These are phyloP conservation scores for Thermochaetoides thermophila DNA, from an alignment of 495 filamentous ascomycete species.

Conservation along the genomic window DNA sequence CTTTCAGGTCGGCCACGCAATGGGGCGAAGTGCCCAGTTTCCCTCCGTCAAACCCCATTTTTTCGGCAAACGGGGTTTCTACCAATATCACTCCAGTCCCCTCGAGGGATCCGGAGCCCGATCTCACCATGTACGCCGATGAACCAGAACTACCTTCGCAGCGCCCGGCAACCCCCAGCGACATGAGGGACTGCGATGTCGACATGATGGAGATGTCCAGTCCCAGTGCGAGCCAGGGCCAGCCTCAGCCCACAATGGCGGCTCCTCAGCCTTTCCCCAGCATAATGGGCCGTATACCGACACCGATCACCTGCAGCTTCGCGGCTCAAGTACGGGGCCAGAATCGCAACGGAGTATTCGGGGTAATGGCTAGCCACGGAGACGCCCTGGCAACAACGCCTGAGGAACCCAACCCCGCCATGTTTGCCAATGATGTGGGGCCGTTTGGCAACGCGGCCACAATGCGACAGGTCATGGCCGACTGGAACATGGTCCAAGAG, in stretches of 20 bases:
- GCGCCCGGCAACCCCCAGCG: constrained; percentile 9
- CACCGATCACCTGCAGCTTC: constrained; percentile 38
- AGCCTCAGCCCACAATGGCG: constrained; percentile 1
- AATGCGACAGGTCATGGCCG: constrained; percentile 22
- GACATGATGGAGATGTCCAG: constrained; percentile 32
- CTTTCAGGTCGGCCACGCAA: constrained; percentile 26
- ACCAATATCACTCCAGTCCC: constrained; percentile 22
- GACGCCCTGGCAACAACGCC: constrained; percentile 20
- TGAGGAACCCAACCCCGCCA: constrained; percentile 28
- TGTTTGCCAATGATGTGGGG: no score
- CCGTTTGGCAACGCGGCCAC: constrained; percentile 16
- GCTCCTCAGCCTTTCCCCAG: constrained; percentile 10
- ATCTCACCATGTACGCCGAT: constrained; percentile 13
- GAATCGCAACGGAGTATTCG: constrained; percentile 18
- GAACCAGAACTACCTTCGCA: constrained; percentile 12
- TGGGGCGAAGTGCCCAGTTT: no score
- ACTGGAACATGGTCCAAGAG: constrained; percentile 29
- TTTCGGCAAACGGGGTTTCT: constrained; percentile 7
- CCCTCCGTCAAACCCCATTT: constrained; percentile 9
- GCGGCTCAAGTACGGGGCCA: constrained; percentile 31
- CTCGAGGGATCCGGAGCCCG: constrained; percentile 11
- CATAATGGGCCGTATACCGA: constrained; percentile 32
- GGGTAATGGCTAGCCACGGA: constrained; percentile 3
- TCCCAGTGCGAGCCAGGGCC: constrained; percentile 6
- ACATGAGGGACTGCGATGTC: constrained; percentile 34